Percentiles rank a stretch among this genome's conserved stretches.
Evolutionary conservation across 2,329 filamentous ascomycete species (phyloP).

Genomic region (Cytospora piceae): DNA sequence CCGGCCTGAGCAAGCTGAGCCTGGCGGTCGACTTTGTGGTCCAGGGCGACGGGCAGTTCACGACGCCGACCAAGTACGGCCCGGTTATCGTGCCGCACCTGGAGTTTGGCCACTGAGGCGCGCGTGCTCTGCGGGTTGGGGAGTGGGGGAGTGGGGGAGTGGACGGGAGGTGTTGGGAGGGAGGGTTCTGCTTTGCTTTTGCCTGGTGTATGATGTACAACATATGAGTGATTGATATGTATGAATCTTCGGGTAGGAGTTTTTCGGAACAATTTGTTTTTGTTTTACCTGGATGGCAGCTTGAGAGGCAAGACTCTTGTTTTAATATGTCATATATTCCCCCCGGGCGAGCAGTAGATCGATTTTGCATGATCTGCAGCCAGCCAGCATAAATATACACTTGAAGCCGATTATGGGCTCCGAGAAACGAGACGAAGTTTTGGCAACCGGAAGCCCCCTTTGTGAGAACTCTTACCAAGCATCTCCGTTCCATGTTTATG

Average conservation of each 20-base stretch:
- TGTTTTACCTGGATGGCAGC: slow-evolving; percentile 1
- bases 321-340: neutral
- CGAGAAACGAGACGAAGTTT: neutral
- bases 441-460: neutral
- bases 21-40: slow-evolving; percentile 96
- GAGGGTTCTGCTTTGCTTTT: neutral
- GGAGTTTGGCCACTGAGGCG: slow-evolving; percentile 66
- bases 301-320: slow-evolving; percentile 4
- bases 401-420: neutral
- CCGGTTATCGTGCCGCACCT: slow-evolving; percentile 92
- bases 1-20: slow-evolving; percentile 70
- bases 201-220: neutral
- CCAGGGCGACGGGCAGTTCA: slow-evolving; percentile 83
- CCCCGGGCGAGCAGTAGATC: slow-evolving; percentile 1
- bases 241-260: slow-evolving; percentile 1
- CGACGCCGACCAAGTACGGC: slow-evolving; percentile 89
- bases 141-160: neutral
- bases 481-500: neutral
- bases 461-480: neutral
- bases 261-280: slow-evolving; percentile 19
- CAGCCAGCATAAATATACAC: neutral
- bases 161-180: neutral
- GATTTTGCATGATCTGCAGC: neutral
- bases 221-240: neutral
- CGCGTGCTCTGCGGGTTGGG: neutral